Evolutionary conservation across 768 basidiomycete genomes (phyloP), one percentile per base, ranked within the genome.

Genomic region (Megacollybia marginata): DNA sequence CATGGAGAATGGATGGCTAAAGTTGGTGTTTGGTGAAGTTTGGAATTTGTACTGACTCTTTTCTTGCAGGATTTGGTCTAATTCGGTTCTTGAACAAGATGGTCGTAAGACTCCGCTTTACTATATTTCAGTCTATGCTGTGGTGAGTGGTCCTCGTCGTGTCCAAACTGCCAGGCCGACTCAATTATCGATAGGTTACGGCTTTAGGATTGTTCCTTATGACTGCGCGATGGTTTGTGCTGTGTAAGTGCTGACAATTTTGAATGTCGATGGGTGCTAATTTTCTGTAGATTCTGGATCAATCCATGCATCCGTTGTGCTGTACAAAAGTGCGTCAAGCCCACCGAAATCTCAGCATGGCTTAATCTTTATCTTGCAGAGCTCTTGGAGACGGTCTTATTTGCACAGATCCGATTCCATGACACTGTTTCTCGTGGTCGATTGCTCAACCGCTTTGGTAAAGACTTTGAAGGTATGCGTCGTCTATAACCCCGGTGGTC

Each of bases 341-440:
- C 23, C 6, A 28, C 6, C 6, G 4, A 28, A 28, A 28, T 28
- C 23, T 28, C 6, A 6, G 23, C 23, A 28, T 6, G 23, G 2
- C 6, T 6, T 28, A 28, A 28, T 51, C 11, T 49, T 42, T 16
- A 16, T 1, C 20, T 33, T 13, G 5, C 42, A 76, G 79, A 72
- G 33, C 73, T 94, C 35, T 68, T 94, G 23, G 86, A 94, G 59
- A 65, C 82, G 1, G 83, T 95, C 2, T 69, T 96, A 1, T 93
- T 93, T 58, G 89, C 92, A 8, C 80, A 90, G 43, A 83, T 95
- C 50, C 80, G 92, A 38, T 95, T 96, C 74, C 93, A 95, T 57
- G 93, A 96, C 59, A 96, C 92, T 0, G 79, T 90, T 2, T 89
- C 85, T 46, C 80, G 90, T 34, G 93, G 93, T 5, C 80, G 92